These are phyloP conservation scores for Candida ficus DNA, from an alignment of 805 yeast species.

Conservation along the genomic window DNA sequence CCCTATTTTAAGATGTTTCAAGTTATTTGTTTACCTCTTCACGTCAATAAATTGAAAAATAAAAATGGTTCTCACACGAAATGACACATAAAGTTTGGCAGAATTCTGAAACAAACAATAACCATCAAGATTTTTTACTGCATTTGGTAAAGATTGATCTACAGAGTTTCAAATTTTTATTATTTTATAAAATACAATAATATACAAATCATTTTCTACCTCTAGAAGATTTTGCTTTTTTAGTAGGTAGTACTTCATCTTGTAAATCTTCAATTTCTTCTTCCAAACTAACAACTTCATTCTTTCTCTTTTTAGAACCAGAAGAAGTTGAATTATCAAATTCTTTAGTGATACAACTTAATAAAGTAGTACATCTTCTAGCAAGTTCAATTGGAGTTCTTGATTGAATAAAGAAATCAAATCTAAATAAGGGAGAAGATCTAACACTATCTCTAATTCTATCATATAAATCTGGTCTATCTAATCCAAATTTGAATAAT, in stretches of 20 bases:
- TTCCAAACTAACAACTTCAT: neutral
- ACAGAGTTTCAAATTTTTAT: neutral
- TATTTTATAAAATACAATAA: neutral
- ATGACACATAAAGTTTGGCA: too few species aligned
- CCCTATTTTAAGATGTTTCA: neutral
- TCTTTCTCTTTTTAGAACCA: constrained; percentile 5
- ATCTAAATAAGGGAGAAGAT: constrained; percentile 70
- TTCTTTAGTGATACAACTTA: constrained; percentile 73
- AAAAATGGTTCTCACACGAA: neutral
- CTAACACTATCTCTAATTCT: constrained; percentile 69
- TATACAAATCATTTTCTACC: neutral
- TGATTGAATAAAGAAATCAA: constrained; percentile 83
- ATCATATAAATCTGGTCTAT: constrained; percentile 74
- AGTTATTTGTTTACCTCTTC: neutral
- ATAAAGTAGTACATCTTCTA: constrained; percentile 75
- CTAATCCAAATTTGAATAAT: constrained; percentile 75
- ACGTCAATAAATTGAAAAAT: neutral
- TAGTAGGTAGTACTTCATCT: constrained; percentile 1
- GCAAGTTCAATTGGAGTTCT: constrained; percentile 73
- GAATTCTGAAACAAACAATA: neutral
- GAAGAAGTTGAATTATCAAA: constrained; percentile 33
- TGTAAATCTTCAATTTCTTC: constrained; percentile 7
- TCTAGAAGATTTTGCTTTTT: constrained; percentile 1
- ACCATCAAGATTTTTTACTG: too few species aligned
- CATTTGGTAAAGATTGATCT: too few species aligned